Evolutionary conservation across 768 basidiomycete genomes (phyloP).

Genomic region (Porphyrellus cyaneotinctus): DNA sequence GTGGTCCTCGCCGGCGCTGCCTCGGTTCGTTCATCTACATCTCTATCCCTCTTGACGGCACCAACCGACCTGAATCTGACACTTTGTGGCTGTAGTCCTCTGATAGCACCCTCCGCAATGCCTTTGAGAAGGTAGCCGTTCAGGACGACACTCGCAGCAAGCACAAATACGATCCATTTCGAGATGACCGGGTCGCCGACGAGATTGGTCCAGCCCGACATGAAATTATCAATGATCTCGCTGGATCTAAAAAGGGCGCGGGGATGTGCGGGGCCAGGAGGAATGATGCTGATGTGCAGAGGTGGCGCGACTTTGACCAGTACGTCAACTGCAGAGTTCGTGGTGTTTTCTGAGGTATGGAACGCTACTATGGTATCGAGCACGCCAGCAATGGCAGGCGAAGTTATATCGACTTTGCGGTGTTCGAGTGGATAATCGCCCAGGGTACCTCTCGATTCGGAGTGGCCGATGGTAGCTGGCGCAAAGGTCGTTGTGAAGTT

Average conservation of each 20-base stretch:
- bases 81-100: conserved; percentile 28
- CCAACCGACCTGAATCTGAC: conserved; percentile 30
- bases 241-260: conserved; percentile 35
- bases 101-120: conserved; percentile 54
- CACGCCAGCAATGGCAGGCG: conserved; percentile 53
- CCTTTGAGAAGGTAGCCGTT: conserved; percentile 94
- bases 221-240: conserved; percentile 75
- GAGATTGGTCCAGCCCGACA: conserved; percentile 84
- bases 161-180: conserved; percentile 91
- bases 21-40: conserved; percentile 21
- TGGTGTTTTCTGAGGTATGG: conserved; percentile 14
- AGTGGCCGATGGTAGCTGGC: conserved; percentile 48
- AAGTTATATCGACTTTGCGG: conserved; percentile 68
- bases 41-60: conserved; percentile 17
- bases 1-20: conserved; percentile 9
- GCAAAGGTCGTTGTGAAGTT: conserved; percentile 93
- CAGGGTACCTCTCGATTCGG: conserved; percentile 28
- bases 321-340: conserved; percentile 36
- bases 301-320: conserved; percentile 63
- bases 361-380: conserved; percentile 51
- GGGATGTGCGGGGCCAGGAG: conserved; percentile 30
- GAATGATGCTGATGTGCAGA: conserved; percentile 48
- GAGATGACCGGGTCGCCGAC: conserved; percentile 92
- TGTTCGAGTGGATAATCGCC: conserved; percentile 21
- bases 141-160: conserved; percentile 80